A percentile compares a stretch with the other conserved stretches of the same genome.
phyloP scores from a whole-genome alignment of 2,329 filamentous ascomycete genomes.

The Claviceps paspali region DNA sequence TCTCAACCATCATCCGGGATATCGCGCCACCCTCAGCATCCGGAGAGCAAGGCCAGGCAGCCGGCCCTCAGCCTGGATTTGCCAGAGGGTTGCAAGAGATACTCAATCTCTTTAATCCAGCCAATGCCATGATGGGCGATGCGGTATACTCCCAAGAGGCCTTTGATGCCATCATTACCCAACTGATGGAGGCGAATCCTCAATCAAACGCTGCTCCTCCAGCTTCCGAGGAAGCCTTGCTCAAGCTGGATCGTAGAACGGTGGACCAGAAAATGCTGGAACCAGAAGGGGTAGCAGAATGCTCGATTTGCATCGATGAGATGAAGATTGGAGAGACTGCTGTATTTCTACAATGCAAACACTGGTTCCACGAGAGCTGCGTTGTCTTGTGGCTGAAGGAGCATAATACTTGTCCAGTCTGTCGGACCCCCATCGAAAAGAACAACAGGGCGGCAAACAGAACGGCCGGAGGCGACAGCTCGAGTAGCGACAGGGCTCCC shows the following conservation, averaged over 20 bases:
- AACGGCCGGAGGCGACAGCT: constrained; percentile 1
- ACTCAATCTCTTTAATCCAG: constrained; percentile 36
- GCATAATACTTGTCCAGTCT: constrained; percentile 86
- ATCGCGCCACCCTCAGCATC: constrained; percentile 17
- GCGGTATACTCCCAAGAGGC: constrained; percentile 85
- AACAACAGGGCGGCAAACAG: constrained; percentile 9
- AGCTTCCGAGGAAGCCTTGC: constrained; percentile 60
- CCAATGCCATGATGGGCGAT: constrained; percentile 50
- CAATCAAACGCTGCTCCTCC: constrained; percentile 68
- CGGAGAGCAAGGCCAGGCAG: constrained; percentile 10
- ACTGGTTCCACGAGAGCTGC: constrained; percentile 85
- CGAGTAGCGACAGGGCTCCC: not conserved
- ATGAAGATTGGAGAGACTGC: constrained; percentile 60
- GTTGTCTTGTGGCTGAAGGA: constrained; percentile 72
- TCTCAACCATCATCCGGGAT: constrained; percentile 29
- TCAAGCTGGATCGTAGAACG: constrained; percentile 53
- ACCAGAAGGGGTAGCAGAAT: constrained; percentile 57
- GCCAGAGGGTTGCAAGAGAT: constrained; percentile 33
- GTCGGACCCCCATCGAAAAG: constrained; percentile 43
- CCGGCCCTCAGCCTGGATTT: constrained; percentile 9
- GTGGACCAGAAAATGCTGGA: constrained; percentile 56
- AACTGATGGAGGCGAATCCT: constrained; percentile 73
- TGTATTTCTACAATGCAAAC: constrained; percentile 66
- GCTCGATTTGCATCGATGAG: constrained; percentile 88
- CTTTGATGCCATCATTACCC: constrained; percentile 72